Conservation (phyloP, 257 asterid genomes). For the Solanum arcanum region DNA sequence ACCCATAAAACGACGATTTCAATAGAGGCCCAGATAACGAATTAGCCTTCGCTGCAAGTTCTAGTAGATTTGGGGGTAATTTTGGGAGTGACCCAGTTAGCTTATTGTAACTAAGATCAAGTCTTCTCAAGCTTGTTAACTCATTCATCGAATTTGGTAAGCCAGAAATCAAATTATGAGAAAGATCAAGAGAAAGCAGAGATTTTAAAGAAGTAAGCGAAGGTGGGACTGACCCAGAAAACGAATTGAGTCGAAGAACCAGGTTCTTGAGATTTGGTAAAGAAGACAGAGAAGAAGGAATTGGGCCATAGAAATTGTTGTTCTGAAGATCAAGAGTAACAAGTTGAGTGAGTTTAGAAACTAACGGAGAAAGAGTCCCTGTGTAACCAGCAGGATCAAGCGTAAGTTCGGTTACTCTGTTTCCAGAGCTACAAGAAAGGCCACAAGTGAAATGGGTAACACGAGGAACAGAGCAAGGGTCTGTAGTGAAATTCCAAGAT, state of each 20-base stretch:
- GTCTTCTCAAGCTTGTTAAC: constrained; percentile 30
- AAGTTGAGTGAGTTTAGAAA: constrained; percentile 60
- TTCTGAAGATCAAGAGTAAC: constrained; percentile 55
- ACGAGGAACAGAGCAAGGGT: constrained; percentile 75
- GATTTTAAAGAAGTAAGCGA: constrained; percentile 34
- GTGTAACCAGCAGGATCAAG: constrained; percentile 79
- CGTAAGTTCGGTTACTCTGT: constrained; percentile 66
- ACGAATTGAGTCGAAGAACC: constrained; percentile 61
- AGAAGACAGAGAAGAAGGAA: constrained; percentile 40
- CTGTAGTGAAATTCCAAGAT: constrained; percentile 82
- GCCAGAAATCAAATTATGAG: constrained; percentile 52
- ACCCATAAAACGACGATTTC: constrained; percentile 31
- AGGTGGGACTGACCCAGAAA: constrained; percentile 61
- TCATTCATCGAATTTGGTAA: constrained; percentile 31
- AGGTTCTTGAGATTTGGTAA: constrained; percentile 39
- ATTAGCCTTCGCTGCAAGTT: constrained; percentile 56
- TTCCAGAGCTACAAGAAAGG: constrained; percentile 40
- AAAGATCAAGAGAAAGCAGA: constrained; percentile 49
- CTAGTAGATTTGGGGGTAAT: constrained; percentile 60
- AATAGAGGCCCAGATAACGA: constrained; percentile 45
- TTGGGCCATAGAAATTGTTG: constrained; percentile 58
- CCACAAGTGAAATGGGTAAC: constrained; percentile 77
- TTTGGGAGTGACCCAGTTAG: constrained; percentile 56
- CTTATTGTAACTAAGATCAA: constrained; percentile 69
- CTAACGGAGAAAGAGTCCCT: constrained; percentile 54